Evolutionary conservation across 2,329 filamentous ascomycete genomes (phyloP), one percentile per base, ranked within the genome.

Genomic region (Botrytis tulipae): DNA sequence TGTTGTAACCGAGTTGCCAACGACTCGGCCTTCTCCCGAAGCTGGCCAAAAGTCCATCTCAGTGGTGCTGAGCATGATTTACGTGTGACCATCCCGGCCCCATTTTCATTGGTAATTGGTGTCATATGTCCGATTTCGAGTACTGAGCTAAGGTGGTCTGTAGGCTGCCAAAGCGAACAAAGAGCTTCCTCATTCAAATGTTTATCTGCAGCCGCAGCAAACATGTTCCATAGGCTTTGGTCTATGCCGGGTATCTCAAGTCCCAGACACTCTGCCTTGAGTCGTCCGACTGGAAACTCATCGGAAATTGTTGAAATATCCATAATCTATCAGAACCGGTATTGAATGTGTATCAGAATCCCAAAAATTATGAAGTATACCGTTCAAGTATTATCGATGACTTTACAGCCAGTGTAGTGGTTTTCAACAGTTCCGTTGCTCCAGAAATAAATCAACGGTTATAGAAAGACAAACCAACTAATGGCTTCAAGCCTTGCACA

Each of bases 181-280:
- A 74, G 54, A n/a, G 73, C 71, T 48, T 70, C 59, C 44, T 59
- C 46, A 18, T 73, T 10, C 7, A 51, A 35, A 32, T 73, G 40
- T 42, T 62, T 57, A 18, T 35, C 44, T 7, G 70, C 70, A 44
- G 70, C 63, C 5, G 29, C 46, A 18, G 40, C 22, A 44, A 74
- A 62, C 65, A 74, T 70, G 16, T 73, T 70, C 73, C 70, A 74
- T 20, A 72, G n/a, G 62, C 61, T 65, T 40, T 60, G 46, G 22
- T 72, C 40, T 29, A 72, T 20, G 35, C 62, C 54, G 44, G 44
- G 40, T n/a, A 40, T 32, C 14, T 60, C 54, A n/a, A 9, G 35
- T 29, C 42, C 51, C 20, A 37, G 51, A 9, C 35, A n/a, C 14
- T 42, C 57, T 22, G 32, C 35, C 12, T 63, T 63, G 6, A 20